Conservation (phyloP, 768 basidiomycete species). For the Panaeolus cyanescens region DNA sequence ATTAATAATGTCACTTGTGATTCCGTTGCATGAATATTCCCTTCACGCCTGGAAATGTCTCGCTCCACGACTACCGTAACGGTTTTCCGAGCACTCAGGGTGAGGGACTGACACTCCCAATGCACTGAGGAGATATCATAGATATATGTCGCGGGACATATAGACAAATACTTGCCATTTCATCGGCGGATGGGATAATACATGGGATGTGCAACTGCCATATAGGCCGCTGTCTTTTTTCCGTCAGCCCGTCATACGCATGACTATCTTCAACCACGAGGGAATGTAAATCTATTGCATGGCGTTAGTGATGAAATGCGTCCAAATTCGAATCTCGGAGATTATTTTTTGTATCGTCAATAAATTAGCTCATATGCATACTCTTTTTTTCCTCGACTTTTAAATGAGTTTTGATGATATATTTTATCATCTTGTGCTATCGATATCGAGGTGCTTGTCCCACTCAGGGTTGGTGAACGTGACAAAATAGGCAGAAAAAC, state of each 20-base stretch:
- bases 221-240: not conserved
- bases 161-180: not conserved
- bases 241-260: not conserved
- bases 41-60: not conserved
- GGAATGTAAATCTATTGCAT: constrained; percentile 1
- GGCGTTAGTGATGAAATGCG: not conserved
- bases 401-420: not conserved
- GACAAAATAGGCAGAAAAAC: constrained; percentile 2
- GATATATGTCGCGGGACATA: constrained; percentile 2
- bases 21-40: not conserved
- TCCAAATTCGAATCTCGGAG: not conserved
- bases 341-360: not conserved
- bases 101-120: not conserved
- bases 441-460: not conserved
- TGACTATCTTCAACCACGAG: not conserved
- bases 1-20: not conserved
- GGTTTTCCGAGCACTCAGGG: not conserved
- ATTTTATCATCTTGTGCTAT: not conserved
- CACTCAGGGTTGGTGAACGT: not conserved
- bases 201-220: not conserved
- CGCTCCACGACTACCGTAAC: constrained; percentile 1
- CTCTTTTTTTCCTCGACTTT: not conserved
- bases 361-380: not conserved
- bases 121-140: not conserved
- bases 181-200: constrained; percentile 1